Evolutionary conservation across 257 asterid species (phyloP).

Genomic region (Rauvolfia tetraphylla): DNA sequence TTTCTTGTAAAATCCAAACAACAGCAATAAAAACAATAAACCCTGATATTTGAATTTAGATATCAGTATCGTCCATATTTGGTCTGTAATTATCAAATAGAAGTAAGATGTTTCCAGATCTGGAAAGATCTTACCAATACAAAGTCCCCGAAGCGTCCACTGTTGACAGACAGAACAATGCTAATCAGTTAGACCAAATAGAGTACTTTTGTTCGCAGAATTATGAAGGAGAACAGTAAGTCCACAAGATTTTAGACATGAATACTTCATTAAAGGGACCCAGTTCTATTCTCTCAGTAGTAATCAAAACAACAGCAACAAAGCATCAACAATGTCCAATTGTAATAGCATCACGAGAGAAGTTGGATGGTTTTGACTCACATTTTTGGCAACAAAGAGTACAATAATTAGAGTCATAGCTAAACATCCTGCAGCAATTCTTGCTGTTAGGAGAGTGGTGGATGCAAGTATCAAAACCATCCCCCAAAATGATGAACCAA

Average conservation of each 20-base stretch:
- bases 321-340: neutral
- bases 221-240: constrained; percentile 6
- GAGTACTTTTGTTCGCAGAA: neutral
- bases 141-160: constrained; percentile 49
- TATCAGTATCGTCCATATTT: constrained; percentile 14
- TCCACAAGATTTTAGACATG: neutral
- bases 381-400: constrained; percentile 44
- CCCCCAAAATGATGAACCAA: constrained; percentile 54
- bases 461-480: constrained; percentile 47
- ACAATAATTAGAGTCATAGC: constrained; percentile 27
- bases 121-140: constrained; percentile 31
- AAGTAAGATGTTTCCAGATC: constrained; percentile 4
- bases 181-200: constrained; percentile 19
- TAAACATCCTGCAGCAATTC: constrained; percentile 45
- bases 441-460: constrained; percentile 39
- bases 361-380: constrained; percentile 12
- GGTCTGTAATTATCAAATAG: neutral
- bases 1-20: constrained; percentile 42
- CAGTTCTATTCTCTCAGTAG: neutral
- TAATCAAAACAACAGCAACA: neutral
- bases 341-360: neutral
- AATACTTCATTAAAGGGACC: neutral
- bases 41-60: constrained; percentile 22
- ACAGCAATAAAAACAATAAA: constrained; percentile 30
- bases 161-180: constrained; percentile 19